phyloP scores from a whole-genome alignment of 805 yeast genomes.

The Lipomyces anomalus region DNA sequence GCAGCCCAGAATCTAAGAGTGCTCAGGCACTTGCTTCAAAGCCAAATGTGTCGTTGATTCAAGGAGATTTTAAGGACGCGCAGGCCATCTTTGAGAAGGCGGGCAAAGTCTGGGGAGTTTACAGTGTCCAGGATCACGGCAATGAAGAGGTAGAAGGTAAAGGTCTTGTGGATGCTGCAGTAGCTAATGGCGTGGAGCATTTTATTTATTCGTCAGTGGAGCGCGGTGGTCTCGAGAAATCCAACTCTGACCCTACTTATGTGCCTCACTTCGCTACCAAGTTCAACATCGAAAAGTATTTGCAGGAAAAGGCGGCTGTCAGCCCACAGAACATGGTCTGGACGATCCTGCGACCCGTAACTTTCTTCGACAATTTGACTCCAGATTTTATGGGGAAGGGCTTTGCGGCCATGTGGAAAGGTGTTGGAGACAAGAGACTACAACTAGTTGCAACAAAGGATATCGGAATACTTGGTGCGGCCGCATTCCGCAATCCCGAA shows the following conservation, averaged over 20 bases:
- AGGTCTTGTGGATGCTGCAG: conserved; percentile 2
- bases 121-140: conserved; percentile 2
- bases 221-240: neutral
- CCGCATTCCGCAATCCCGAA: conserved; percentile 2
- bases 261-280: conserved; percentile 4
- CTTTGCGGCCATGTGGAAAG: conserved; percentile 2
- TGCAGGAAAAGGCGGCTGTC: neutral
- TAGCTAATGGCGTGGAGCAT: conserved; percentile 1
- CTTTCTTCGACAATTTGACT: conserved; percentile 1
- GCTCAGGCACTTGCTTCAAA: neutral
- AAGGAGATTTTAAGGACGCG: neutral
- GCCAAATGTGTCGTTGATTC: neutral
- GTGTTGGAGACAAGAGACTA: neutral
- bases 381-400: conserved; percentile 1
- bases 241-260: conserved; percentile 1
- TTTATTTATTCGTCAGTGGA: conserved; percentile 6
- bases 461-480: conserved; percentile 2
- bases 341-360: conserved; percentile 5
- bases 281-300: conserved; percentile 2
- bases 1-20: neutral
- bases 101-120: conserved; percentile 6
- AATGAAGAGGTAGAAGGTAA: conserved; percentile 4
- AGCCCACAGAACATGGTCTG: neutral
- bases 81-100: neutral
- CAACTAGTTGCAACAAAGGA: conserved; percentile 4